Base-by-base conservation (phyloP, 106 monocot genomes). In the Platanthera guangdongensis region DNA sequence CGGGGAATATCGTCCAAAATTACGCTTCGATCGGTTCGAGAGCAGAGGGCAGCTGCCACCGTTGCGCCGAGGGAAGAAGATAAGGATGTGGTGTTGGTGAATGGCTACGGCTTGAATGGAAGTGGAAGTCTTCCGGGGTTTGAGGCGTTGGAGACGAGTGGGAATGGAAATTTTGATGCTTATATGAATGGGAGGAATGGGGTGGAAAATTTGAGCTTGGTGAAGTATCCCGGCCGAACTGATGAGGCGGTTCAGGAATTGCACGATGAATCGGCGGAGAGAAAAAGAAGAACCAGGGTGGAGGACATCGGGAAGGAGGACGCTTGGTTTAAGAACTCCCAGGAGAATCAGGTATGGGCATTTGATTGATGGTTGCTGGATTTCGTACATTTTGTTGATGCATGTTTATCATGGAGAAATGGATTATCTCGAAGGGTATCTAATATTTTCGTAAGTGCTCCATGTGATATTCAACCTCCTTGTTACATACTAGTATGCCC, bases 231-330 rank as follows among this genome's bases (percentile, higher is more conserved):
- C 21, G 75, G 65, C 25, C 79, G 74, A 47, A 86, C 78, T n/a
- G 83, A 80, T n/a, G 77, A 48, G 64, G 74, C 47, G 47, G 25
- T 16, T 53, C 64, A 12, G 21, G 77, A 32, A 52, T 74, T n/a
- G 10, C 68, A 54, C 47, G 77, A 47, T 77, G 74, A 7, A 21
- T 55, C 59, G 7, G 84, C 70, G 60, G 89, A 90, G 87, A 73
- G 9, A 67, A 78, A 28, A 67, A 90, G 89, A 75, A 90, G 84
- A 78, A 84, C 78, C 84, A 90, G 88, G 54, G 76, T 95, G 11
- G 95, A 95, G 57, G 88, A 92, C 69, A 92, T 97, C 72, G 89
- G 87, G 4, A 84, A 82, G 83, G 96, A 97, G 78, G 96, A 97
- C 49, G 93, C 91, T 9, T 97, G 96, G 96, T 97, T 97, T 71